phyloP scores from a whole-genome alignment of 495 filamentous ascomycete genomes.

The Haplographium delicatum region DNA sequence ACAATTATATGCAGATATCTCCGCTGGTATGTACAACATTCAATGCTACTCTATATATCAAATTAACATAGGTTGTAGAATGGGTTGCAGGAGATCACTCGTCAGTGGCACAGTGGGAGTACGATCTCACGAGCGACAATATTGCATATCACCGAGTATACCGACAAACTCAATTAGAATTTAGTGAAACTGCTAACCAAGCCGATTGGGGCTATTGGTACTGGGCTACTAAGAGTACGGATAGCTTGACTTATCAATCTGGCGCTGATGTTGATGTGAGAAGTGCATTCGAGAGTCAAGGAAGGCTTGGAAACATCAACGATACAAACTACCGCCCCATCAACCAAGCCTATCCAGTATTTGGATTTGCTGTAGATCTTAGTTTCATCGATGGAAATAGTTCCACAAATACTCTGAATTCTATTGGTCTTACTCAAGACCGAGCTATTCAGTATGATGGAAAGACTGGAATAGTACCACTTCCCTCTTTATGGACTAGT shows the following conservation, averaged over 20 bases:
- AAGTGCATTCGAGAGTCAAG: constrained; percentile 56
- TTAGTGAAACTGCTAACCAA: constrained; percentile 58
- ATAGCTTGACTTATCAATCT: constrained; percentile 52
- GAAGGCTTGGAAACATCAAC: constrained; percentile 57
- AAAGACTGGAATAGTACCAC: constrained; percentile 56
- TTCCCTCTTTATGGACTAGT: constrained; percentile 77
- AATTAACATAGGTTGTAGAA: constrained; percentile 24
- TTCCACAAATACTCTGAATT: constrained; percentile 53
- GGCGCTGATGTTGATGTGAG: constrained; percentile 63
- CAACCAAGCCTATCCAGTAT: constrained; percentile 74
- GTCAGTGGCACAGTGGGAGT: constrained; percentile 22
- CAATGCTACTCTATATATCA: too few species aligned
- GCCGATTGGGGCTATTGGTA: constrained; percentile 87
- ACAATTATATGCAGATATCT: constrained; percentile 80
- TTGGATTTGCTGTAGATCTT: constrained; percentile 81
- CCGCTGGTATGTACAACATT: constrained; percentile 69
- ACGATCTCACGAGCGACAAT: constrained; percentile 27
- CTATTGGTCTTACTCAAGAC: constrained; percentile 72
- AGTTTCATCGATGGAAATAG: constrained; percentile 32
- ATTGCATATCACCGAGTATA: constrained; percentile 52
- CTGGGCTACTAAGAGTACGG: constrained; percentile 45
- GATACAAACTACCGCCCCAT: constrained; percentile 66
- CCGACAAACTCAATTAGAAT: constrained; percentile 55
- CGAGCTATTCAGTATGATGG: constrained; percentile 76
- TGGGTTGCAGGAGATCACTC: constrained; percentile 20